phyloP scores from a whole-genome alignment of 2,329 filamentous ascomycete species.

The Hypoxylon rubiginosum region DNA sequence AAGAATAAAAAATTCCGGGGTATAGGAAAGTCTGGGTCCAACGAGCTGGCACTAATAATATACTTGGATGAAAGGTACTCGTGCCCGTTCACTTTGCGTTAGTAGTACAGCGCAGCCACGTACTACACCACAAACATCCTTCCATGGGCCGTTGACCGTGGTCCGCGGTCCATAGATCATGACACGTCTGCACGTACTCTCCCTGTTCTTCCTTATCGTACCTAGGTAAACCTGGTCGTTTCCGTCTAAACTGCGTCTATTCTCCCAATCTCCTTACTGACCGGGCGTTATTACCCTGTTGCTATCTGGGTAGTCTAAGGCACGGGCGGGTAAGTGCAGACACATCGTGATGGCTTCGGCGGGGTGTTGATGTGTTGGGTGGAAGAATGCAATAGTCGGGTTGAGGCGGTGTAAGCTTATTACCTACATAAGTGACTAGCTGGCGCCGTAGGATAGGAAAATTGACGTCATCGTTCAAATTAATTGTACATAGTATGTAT shows the following conservation, averaged over 20 bases:
- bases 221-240: conserved; percentile 7
- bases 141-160: background rate
- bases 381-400: conserved; percentile 10
- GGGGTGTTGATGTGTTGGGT: conserved; percentile 4
- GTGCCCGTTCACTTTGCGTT: background rate
- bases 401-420: conserved; percentile 37
- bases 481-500: no score
- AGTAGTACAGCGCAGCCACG: conserved; percentile 26
- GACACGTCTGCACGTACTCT: conserved; percentile 35
- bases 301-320: conserved; percentile 14
- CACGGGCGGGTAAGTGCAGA: conserved; percentile 26
- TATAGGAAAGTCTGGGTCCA: conserved; percentile 18
- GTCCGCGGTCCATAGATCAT: background rate
- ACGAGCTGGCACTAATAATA: conserved; percentile 22
- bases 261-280: conserved; percentile 3
- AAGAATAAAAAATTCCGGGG: conserved; percentile 19
- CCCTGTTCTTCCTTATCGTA: background rate
- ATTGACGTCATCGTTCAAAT: conserved; percentile 22
- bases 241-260: conserved; percentile 6
- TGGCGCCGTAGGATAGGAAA: conserved; percentile 5
- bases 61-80: background rate
- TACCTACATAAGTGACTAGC: conserved; percentile 2
- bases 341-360: conserved; percentile 13
- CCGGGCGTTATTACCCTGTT: conserved; percentile 20
- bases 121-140: conserved; percentile 15